Percentiles rank a stretch among this genome's conserved stretches.
These are phyloP conservation scores for Apiospora phragmitis DNA, from an alignment of 2,329 filamentous ascomycete genomes.

Conservation along the genomic window DNA sequence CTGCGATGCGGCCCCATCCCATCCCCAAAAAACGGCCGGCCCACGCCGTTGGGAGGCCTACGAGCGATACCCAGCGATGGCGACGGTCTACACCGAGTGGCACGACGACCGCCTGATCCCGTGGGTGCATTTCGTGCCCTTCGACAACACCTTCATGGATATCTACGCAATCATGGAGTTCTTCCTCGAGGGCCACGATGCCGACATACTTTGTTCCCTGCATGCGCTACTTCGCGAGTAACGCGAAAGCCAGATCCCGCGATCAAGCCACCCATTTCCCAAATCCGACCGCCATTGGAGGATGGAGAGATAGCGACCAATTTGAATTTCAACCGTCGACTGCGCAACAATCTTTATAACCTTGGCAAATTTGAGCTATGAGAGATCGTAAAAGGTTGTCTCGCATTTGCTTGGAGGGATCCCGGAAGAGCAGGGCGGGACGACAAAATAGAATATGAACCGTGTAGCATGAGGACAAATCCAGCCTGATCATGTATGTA, in stretches of 20 bases:
- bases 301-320: not conserved
- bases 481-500: too few relatives aligned
- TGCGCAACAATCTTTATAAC: not conserved
- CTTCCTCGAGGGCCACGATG: constrained; percentile 52
- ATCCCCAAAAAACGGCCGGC: not conserved
- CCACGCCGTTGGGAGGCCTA: not conserved
- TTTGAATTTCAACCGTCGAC: not conserved
- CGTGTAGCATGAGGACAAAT: too few relatives aligned
- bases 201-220: not conserved
- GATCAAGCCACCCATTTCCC: not conserved
- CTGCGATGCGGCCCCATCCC: constrained; percentile 6
- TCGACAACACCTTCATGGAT: constrained; percentile 69
- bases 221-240: not conserved
- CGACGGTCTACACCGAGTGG: constrained; percentile 74
- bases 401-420: too few relatives aligned
- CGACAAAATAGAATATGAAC: too few relatives aligned
- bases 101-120: constrained; percentile 70
- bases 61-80: constrained; percentile 45
- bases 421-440: too few relatives aligned
- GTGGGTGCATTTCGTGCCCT: constrained; percentile 72
- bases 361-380: too few relatives aligned
- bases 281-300: not conserved
- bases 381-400: too few relatives aligned
- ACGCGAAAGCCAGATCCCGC: not conserved
- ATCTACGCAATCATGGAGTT: constrained; percentile 66